Conservation (phyloP, 73 alveolate genomes). For the Durusdinium trenchii region DNA sequence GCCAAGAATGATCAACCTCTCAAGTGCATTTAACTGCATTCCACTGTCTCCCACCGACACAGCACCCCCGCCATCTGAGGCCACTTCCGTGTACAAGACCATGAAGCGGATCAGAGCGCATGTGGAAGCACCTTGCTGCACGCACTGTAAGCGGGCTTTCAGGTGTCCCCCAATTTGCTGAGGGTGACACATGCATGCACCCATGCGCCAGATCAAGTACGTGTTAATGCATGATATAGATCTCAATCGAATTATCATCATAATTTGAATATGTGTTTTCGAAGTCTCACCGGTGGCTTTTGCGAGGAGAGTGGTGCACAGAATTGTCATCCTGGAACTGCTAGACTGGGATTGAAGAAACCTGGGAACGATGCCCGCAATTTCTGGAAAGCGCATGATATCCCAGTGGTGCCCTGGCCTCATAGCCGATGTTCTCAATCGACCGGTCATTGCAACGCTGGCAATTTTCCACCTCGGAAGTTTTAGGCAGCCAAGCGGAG, state of each 20-base stretch:
- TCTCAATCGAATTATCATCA: neutral
- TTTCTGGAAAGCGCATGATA: neutral
- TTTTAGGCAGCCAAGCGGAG: neutral
- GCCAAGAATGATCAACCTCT: neutral
- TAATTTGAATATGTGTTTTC: neutral
- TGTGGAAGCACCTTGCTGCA: neutral
- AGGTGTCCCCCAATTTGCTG: too few species aligned
- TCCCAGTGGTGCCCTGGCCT: conserved; percentile 17
- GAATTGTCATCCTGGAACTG: neutral
- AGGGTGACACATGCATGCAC: too few species aligned
- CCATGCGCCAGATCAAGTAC: neutral
- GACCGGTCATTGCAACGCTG: neutral
- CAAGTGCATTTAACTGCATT: too few species aligned
- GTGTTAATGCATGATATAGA: neutral
- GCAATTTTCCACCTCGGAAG: neutral
- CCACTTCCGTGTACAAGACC: neutral
- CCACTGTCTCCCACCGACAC: neutral
- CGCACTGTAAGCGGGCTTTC: too few species aligned
- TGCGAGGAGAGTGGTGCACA: neutral
- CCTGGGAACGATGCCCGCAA: neutral
- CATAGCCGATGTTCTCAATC: neutral
- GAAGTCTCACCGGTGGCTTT: neutral
- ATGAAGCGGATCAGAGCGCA: neutral
- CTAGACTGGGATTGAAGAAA: neutral
- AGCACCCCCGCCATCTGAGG: neutral